Base-by-base conservation (phyloP, 305 asterid genomes). In the Fraxinus xanthoxyloides region DNA sequence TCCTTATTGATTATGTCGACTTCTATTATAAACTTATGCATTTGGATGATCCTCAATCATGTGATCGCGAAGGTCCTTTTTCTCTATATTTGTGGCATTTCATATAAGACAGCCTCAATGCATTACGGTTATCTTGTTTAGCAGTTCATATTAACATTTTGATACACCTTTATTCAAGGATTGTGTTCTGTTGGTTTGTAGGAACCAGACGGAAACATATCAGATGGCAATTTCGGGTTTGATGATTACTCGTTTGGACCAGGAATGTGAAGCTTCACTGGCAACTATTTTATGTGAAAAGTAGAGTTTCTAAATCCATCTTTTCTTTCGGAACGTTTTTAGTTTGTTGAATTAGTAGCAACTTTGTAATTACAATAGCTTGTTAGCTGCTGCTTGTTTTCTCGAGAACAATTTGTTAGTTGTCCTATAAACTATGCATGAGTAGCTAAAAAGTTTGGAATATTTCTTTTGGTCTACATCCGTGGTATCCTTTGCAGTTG, bases 121-220 rank as follows among this genome's bases (percentile, higher is more conserved):
- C 35, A 32, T 65, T 54, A 2, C 61, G 7, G 17, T 34, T 59
- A 12, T 15, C 21, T 32, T 21, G 35, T 70, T 61, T 75, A 46
- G 3, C 19, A 26, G 70, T 63, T 80, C 75, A 7, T 54, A 3
- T 12, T 72, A 17, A 54, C 26, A 26, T 61, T 15, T 1, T 65
- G 26, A 3, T 26, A 10, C 73, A 12, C 73, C 7, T 65, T 28
- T 28, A 26, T 26, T 24, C 35, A 65, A 26, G 73, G 35, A 65
- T 26, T 26, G 3, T 46, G 48, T 72, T 61, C 73, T 81, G 13
- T 79, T 78, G 88, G 59, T 77, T 46, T 86, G 92, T 88, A 93
- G 98, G 98, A 90, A 80, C 93, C 82, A 77, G 92, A 88, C 54
- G 95, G 88, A 76, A 86, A 84, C 23, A 43, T 78, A 35, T 69